These are phyloP conservation scores for Sarocladium kiliense DNA, from an alignment of 2,329 filamentous ascomycete genomes.

Conservation along the genomic window DNA sequence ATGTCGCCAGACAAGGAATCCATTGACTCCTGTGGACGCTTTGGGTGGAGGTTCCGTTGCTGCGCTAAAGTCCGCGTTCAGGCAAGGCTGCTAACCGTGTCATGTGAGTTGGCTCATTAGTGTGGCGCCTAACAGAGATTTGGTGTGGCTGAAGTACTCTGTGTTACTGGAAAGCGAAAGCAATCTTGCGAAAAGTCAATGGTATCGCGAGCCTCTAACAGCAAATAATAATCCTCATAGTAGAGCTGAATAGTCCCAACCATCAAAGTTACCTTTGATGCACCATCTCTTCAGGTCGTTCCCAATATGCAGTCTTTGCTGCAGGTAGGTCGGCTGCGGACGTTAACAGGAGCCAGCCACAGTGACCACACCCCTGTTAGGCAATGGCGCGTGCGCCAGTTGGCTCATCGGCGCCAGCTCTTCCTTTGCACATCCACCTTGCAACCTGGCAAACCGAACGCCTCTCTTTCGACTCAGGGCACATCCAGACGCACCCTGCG, in stretches of 20 bases:
- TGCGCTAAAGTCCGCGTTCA: not conserved
- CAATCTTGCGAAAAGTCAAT: not conserved
- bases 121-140: conserved; percentile 1
- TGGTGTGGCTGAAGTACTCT: not conserved
- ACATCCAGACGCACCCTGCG: not conserved
- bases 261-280: too few relatives aligned
- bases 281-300: not conserved
- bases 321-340: not conserved
- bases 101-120: conserved; percentile 2
- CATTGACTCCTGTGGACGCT: not conserved
- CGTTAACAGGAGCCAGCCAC: conserved; percentile 3
- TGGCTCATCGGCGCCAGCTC: conserved; percentile 9
- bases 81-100: conserved; percentile 2
- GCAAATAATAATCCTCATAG: not conserved
- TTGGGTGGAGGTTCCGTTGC: not conserved
- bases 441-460: conserved; percentile 7
- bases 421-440: conserved; percentile 7
- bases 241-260: too few relatives aligned
- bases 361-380: conserved; percentile 4
- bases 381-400: conserved; percentile 7
- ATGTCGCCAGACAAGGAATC: not conserved
- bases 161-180: not conserved
- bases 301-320: not conserved
- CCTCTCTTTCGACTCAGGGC: conserved; percentile 1
- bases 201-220: not conserved